Conservation (phyloP, 208 protist genomes). For the Trypanosoma conorhini region DNA sequence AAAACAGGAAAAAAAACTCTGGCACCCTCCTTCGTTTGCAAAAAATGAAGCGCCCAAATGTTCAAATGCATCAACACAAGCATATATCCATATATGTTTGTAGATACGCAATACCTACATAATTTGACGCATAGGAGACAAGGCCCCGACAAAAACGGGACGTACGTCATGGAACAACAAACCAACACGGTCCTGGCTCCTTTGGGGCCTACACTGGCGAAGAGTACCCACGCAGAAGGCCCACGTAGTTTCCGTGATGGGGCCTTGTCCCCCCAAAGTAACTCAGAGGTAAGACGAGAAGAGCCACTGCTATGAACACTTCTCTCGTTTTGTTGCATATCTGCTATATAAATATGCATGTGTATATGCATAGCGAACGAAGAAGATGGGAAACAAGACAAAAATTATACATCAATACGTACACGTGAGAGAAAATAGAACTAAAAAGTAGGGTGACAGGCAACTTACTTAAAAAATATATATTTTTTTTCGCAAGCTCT, state of each 20-base stretch:
- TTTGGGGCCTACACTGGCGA: too few relatives aligned
- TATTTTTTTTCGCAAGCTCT: background rate
- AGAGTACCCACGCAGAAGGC: too few relatives aligned
- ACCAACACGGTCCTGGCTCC: too few relatives aligned
- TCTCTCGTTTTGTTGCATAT: background rate
- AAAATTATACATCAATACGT: too few relatives aligned
- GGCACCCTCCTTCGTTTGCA: background rate
- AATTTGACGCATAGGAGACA: background rate
- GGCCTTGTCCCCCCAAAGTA: too few relatives aligned
- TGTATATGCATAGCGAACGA: background rate
- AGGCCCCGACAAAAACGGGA: background rate
- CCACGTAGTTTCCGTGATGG: too few relatives aligned
- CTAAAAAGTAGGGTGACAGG: background rate
- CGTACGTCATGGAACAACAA: background rate
- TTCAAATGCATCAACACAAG: background rate
- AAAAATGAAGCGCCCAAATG: too few relatives aligned
- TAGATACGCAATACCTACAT: background rate
- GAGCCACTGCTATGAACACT: background rate
- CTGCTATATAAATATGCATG: background rate
- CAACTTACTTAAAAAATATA: background rate
- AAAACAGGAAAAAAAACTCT: background rate
- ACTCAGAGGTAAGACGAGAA: too few relatives aligned
- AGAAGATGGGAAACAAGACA: too few relatives aligned
- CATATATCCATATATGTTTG: background rate
- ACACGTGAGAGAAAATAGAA: constrained; percentile 3